These are phyloP conservation scores for Tilletia setariae DNA, from an alignment of 1,284 basidiomycete genomes.

Conservation along the genomic window DNA sequence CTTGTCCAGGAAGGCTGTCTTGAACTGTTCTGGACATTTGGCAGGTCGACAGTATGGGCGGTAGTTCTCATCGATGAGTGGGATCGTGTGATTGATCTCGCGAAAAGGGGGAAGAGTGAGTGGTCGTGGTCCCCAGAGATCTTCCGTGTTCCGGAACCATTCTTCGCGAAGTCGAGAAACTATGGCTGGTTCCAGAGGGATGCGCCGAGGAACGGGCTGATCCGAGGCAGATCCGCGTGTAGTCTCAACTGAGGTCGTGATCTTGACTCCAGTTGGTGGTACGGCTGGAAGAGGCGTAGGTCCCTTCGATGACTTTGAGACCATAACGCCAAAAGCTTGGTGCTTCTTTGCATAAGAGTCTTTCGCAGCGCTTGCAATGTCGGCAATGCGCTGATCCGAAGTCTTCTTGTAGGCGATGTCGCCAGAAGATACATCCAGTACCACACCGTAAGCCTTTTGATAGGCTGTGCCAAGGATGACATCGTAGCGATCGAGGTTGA, in stretches of 20 bases:
- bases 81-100: background rate
- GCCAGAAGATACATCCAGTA: background rate
- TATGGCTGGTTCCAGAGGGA: background rate
- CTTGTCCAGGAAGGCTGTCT: background rate
- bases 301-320: background rate
- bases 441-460: background rate
- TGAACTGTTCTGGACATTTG: conserved; percentile 2
- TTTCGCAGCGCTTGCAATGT: too few species aligned
- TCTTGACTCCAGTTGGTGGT: background rate
- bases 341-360: background rate
- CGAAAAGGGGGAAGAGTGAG: background rate
- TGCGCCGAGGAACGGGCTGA: background rate
- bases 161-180: background rate
- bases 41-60: background rate
- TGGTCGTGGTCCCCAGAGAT: conserved; percentile 5
- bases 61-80: background rate
- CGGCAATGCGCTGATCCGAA: background rate
- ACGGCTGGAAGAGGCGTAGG: background rate
- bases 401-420: background rate
- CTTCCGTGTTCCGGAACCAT: background rate
- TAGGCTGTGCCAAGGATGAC: conserved; percentile 3
- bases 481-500: background rate
- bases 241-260: background rate
- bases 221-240: background rate
- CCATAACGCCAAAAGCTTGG: background rate